These are phyloP conservation scores for Cinnamomum chago DNA, from an alignment of 164 flowering plant genomes.

Conservation along the genomic window DNA sequence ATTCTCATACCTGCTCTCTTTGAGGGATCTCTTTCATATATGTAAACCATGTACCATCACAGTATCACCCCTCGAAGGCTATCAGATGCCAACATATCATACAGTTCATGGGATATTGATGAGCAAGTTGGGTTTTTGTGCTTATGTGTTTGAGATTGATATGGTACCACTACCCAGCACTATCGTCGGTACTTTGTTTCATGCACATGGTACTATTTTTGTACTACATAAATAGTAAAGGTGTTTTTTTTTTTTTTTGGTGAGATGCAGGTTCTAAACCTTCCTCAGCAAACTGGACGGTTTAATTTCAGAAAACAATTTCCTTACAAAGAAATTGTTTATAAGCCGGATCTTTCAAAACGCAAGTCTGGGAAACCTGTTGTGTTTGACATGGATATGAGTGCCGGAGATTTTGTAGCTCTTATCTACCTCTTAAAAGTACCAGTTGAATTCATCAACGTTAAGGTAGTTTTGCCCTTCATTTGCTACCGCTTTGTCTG, in stretches of 20 bases:
- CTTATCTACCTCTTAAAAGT: constrained; percentile 83
- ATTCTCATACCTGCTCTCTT: too few relatives aligned
- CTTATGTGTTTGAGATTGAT: too few relatives aligned
- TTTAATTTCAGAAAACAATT: constrained; percentile 75
- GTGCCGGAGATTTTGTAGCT: constrained; percentile 91
- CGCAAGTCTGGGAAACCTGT: constrained; percentile 59
- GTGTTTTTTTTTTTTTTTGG: background rate
- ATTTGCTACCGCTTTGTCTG: background rate
- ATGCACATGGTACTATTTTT: background rate
- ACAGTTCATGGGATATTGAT: too few relatives aligned
- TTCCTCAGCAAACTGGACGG: constrained; percentile 52
- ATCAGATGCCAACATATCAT: too few relatives aligned
- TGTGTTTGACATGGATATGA: constrained; percentile 97
- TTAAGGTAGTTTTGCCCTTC: constrained; percentile 48
- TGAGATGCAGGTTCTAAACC: constrained; percentile 57
- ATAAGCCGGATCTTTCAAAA: constrained; percentile 51
- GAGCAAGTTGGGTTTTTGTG: too few relatives aligned
- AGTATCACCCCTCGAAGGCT: too few relatives aligned
- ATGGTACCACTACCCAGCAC: too few relatives aligned
- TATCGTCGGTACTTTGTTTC: too few relatives aligned
- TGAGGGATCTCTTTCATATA: too few relatives aligned
- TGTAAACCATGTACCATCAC: too few relatives aligned
- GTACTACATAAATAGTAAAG: background rate
- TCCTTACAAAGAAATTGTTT: constrained; percentile 53
- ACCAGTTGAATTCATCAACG: constrained; percentile 68